Evolutionary conservation across 2,329 filamentous ascomycete species (phyloP), one percentile per base, ranked within the genome.

Genomic region (Thelonectria discophora): DNA sequence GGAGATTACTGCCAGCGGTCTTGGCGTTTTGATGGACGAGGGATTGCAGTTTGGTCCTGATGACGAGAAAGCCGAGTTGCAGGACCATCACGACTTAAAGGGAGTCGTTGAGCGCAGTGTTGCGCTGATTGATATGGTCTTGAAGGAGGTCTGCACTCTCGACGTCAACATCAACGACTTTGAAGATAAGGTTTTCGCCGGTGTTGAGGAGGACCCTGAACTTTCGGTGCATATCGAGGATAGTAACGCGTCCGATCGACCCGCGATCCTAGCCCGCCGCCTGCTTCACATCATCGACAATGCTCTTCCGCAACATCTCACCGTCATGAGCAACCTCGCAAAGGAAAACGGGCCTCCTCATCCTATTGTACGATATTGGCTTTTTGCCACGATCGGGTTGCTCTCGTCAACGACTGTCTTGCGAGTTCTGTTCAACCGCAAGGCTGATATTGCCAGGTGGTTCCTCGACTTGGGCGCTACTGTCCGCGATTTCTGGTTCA

Each of bases 401-500:
- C 80, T 97, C 11, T 97, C 94, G 0, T 94, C 92, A 1, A 94
- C 91, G 15, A 97, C 94, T 0, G 83, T 97, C n/a, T 81, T 98
- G 15, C 89, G 89, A 20, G 86, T 98, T 39, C 77, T 96, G 30
- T 82, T 91, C 62, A 92, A 90, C 72, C 86, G 89, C 53, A 88
- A 87, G 69, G 90, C 90, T 18, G 91, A 94, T 67, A 90, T 99
- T 18, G 67, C 92, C 24, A 83, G 87, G 48, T 97, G 94, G 93
- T 82, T 97, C 46, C 82, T 85, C 37, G 91, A 95, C 65, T 79
- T 97, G 24, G 94, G 93, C 8, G 80, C 82, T 2, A 99, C 95
- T 0, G 80, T 89, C 1, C 85, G 91, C 55, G 94, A 97, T 76
- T 99, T 99, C 74, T 97, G 94, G 91, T 83, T 89, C 62, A 99